phyloP scores from a whole-genome alignment of 495 filamentous ascomycete genomes.

The Penicillium ochrochloron region DNA sequence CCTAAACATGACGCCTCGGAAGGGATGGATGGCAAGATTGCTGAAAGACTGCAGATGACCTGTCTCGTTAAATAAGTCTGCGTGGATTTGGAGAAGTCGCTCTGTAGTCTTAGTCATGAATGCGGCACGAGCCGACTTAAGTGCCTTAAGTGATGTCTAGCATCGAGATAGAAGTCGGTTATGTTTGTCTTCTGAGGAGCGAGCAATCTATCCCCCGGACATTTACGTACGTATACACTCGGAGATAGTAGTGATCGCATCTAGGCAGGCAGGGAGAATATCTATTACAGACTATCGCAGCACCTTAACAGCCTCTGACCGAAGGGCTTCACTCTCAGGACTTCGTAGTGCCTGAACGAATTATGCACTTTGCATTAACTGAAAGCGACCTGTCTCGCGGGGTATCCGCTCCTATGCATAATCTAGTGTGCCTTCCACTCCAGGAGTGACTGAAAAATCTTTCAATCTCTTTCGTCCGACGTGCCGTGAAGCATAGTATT shows the following conservation, averaged over 20 bases:
- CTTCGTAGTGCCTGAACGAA: neutral
- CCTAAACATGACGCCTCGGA: neutral
- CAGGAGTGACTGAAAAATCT: neutral
- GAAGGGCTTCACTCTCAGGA: neutral
- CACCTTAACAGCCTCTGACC: neutral
- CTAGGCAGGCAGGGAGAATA: slow-evolving; percentile 3
- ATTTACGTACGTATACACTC: neutral
- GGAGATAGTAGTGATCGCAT: neutral
- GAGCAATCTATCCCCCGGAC: neutral
- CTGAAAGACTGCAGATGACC: neutral
- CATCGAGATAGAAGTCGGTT: neutral
- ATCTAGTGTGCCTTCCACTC: neutral
- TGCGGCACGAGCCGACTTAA: neutral
- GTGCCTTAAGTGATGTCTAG: neutral
- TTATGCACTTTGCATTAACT: neutral
- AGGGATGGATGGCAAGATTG: neutral
- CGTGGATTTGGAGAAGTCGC: neutral
- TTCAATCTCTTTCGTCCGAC: neutral
- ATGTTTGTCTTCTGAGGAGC: neutral
- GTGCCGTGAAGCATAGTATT: neutral
- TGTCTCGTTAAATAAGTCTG: neutral
- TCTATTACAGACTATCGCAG: neutral
- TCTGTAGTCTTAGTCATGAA: neutral
- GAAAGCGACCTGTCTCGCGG: neutral
- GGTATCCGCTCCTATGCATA: neutral